Evolutionary conservation across 768 basidiomycete species (phyloP).

Genomic region (Kwoniella sp.): DNA sequence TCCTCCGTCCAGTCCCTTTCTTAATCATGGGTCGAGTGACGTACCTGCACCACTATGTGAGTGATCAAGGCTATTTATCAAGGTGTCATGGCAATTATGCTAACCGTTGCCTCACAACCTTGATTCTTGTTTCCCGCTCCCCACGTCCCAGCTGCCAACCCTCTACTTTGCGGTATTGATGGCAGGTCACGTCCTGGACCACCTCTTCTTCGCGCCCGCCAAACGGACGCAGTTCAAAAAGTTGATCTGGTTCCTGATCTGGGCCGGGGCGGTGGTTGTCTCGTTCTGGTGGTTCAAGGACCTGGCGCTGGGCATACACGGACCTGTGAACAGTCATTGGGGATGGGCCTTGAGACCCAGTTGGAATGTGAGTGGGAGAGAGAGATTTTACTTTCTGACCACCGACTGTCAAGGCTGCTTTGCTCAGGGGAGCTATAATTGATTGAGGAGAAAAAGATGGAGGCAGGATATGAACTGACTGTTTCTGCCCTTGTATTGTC

Average conservation of each 20-base stretch:
- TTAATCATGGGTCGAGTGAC: slow-evolving; percentile 93
- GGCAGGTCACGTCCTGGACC: slow-evolving; percentile 86
- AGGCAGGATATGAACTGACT: neutral
- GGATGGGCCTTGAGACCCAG: slow-evolving; percentile 78
- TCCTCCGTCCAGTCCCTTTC: slow-evolving; percentile 74
- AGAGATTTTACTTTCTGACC: too few relatives aligned
- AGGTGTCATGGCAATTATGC: neutral
- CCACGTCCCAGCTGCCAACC: slow-evolving; percentile 73
- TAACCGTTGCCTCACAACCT: neutral
- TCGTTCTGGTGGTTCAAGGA: slow-evolving; percentile 95
- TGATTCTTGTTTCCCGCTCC: neutral
- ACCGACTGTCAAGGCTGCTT: too few relatives aligned
- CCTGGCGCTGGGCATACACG: slow-evolving; percentile 88
- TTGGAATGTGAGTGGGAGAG: slow-evolving; percentile 53
- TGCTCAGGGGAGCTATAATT: too few relatives aligned
- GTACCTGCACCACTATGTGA: slow-evolving; percentile 92
- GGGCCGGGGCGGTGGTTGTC: slow-evolving; percentile 65
- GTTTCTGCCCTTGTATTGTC: neutral
- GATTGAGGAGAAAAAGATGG: neutral
- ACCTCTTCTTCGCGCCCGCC: slow-evolving; percentile 79
- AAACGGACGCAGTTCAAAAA: slow-evolving; percentile 63
- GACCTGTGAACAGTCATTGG: slow-evolving; percentile 76
- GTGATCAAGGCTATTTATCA: slow-evolving; percentile 53
- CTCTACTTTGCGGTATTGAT: slow-evolving; percentile 96
- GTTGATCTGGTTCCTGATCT: slow-evolving; percentile 68